Base-by-base conservation (phyloP, 257 asterid species). In the Nicotiana noctiflora region DNA sequence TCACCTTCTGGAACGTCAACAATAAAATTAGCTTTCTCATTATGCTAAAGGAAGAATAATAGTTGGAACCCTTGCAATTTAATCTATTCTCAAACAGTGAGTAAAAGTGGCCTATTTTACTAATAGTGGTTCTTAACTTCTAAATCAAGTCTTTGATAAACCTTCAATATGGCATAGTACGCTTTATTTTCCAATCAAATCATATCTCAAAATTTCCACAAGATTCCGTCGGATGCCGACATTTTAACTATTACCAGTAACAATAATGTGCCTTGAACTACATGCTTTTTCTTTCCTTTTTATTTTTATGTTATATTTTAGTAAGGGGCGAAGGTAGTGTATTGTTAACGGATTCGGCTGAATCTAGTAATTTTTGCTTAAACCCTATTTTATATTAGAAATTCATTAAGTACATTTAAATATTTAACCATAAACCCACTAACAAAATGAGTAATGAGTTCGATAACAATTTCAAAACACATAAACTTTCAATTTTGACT, bases 121-220 rank as follows among this genome's bases (percentile, higher is more conserved):
- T 79, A 62, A 8, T 63, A 29, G 66, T 49, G 76, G 31, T 79
- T 79, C 82, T 67, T 79, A 64, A 46, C 82, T 79, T 79, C 77
- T 62, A 79, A 79, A 79, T 79, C 82, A 79, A 79, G 77, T 62
- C 51, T 17, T 17, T 34, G 7, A 49, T 10, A 37, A 70, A 44
- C 77, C 59, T 23, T 14, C 10, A 34, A n/a, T 46, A 27, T 63
- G 77, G 65, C 25, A 27, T 64, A 64, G 1, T 19, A 14, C 1
- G 5, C 31, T 55, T n/a, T 7, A 7, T 25, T 62, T 57, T 34
- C 66, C 81, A 19, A 62, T 77, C 57, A 32, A 19, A 62, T 77
- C 57, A 32, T 31, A 29, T 31, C 46, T 49, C 62, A 49, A 68
- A 40, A 40, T n/a, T 12, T 70, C 21, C 40, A 13, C 40, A 72